phyloP scores from a whole-genome alignment of 192 early-diverging fungal species.

The Gigaspora rosea region DNA sequence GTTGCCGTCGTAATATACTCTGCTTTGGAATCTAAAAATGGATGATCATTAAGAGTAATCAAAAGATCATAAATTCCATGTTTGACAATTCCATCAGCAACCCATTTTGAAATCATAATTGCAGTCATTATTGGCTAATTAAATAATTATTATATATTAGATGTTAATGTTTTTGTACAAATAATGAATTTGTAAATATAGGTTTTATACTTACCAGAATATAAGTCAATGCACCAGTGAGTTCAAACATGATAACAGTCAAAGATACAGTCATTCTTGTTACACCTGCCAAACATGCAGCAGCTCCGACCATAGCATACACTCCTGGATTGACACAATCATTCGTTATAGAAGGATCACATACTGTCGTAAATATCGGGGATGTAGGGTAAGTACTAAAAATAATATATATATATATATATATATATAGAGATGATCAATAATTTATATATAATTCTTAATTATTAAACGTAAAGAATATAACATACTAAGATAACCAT shows the following conservation, averaged over 20 bases:
- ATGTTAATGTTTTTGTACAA: background rate
- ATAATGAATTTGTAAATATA: background rate
- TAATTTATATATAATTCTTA: background rate
- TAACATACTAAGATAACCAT: slow-evolving; percentile 52
- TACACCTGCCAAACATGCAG: slow-evolving; percentile 68
- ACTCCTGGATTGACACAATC: slow-evolving; percentile 90
- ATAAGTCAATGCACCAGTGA: slow-evolving; percentile 93
- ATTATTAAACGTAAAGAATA: background rate
- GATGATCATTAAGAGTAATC: slow-evolving; percentile 70
- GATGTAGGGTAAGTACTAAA: slow-evolving; percentile 57
- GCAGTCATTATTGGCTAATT: slow-evolving; percentile 65
- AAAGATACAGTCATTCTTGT: slow-evolving; percentile 58
- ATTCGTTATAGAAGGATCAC: slow-evolving; percentile 63
- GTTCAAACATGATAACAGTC: slow-evolving; percentile 98
- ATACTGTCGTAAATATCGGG: slow-evolving; percentile 69
- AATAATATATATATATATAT: background rate
- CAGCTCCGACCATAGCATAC: slow-evolving; percentile 95
- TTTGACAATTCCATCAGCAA: slow-evolving; percentile 66
- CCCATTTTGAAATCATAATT: slow-evolving; percentile 67
- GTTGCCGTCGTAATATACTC: slow-evolving; percentile 68
- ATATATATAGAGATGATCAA: background rate
- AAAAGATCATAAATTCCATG: slow-evolving; percentile 76
- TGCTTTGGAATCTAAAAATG: slow-evolving; percentile 75
- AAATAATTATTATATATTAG: background rate
- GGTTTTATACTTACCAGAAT: slow-evolving; percentile 63